A percentile compares a stretch with the other conserved stretches of the same genome.
These are phyloP conservation scores for Pinus taeda DNA, from an alignment of 75 land plant genomes.

Conservation along the genomic window DNA sequence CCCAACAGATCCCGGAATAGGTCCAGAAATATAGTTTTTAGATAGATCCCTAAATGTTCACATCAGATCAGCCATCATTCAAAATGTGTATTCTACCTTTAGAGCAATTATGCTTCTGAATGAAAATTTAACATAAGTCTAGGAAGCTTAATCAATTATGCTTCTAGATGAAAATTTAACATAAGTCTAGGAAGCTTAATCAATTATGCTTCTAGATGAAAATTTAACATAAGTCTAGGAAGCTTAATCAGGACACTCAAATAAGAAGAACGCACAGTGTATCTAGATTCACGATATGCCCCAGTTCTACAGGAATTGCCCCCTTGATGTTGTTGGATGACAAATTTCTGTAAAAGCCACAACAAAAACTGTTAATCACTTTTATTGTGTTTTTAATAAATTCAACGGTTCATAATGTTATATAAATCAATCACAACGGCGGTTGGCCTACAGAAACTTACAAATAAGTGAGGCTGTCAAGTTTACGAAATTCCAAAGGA, in stretches of 20 bases:
- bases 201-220: background rate
- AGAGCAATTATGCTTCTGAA: background rate
- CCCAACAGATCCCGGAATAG: constrained; percentile 83
- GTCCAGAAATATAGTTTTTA: constrained; percentile 61
- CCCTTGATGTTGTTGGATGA: constrained; percentile 74
- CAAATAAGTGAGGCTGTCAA: constrained; percentile 89
- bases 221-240: background rate
- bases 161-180: background rate
- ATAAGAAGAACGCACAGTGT: constrained; percentile 53
- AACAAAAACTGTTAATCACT: background rate
- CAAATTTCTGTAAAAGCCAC: constrained; percentile 53
- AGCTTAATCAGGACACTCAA: background rate
- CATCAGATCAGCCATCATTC: background rate
- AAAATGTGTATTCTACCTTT: background rate
- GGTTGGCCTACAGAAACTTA: constrained; percentile 31
- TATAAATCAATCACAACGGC: background rate
- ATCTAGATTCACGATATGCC: constrained; percentile 82
- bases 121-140: background rate
- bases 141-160: background rate
- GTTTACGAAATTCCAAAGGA: constrained; percentile 64
- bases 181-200: background rate
- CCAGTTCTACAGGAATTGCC: constrained; percentile 78
- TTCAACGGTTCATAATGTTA: background rate
- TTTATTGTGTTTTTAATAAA: background rate
- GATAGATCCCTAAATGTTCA: constrained; percentile 66